Percentiles rank a stretch among this genome's conserved stretches.
Evolutionary conservation across 352 stramenopile species (phyloP).

Genomic region (Phytophthora macrochlamydospora): DNA sequence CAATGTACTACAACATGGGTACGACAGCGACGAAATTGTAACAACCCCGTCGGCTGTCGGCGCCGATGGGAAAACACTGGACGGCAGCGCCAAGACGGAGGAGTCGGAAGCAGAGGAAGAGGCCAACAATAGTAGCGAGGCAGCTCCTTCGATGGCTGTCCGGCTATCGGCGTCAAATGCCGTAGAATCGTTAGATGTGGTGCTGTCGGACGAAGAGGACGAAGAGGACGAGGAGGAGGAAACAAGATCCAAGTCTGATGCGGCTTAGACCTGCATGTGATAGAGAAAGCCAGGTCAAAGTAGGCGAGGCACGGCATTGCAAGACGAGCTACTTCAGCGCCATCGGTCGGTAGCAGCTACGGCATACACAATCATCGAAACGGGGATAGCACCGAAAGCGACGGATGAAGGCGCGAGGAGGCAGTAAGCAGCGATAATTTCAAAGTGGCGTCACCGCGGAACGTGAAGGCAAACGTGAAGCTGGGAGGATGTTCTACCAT

Average conservation of each 20-base stretch:
- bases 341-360: constrained; percentile 33
- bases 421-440: constrained; percentile 5
- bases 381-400: constrained; percentile 26
- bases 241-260: constrained; percentile 19
- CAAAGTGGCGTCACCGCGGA: constrained; percentile 29
- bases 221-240: constrained; percentile 34
- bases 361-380: constrained; percentile 25
- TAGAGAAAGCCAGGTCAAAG: constrained; percentile 39
- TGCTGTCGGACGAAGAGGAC: constrained; percentile 51
- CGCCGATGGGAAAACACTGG: constrained; percentile 46
- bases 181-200: constrained; percentile 49
- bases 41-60: constrained; percentile 28
- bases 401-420: constrained; percentile 42
- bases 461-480: constrained; percentile 20
- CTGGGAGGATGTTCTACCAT: constrained; percentile 27
- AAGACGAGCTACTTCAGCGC: constrained; percentile 17
- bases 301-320: constrained; percentile 24
- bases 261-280: constrained; percentile 42
- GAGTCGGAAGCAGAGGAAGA: constrained; percentile 62
- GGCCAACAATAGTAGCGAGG: constrained; percentile 29
- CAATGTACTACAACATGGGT: constrained; percentile 92
- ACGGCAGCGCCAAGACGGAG: constrained; percentile 60
- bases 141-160: constrained; percentile 34
- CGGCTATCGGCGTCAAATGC: constrained; percentile 43
- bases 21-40: constrained; percentile 73